Conservation (phyloP, 2,329 filamentous ascomycete genomes). For the Xylaria polymorpha region DNA sequence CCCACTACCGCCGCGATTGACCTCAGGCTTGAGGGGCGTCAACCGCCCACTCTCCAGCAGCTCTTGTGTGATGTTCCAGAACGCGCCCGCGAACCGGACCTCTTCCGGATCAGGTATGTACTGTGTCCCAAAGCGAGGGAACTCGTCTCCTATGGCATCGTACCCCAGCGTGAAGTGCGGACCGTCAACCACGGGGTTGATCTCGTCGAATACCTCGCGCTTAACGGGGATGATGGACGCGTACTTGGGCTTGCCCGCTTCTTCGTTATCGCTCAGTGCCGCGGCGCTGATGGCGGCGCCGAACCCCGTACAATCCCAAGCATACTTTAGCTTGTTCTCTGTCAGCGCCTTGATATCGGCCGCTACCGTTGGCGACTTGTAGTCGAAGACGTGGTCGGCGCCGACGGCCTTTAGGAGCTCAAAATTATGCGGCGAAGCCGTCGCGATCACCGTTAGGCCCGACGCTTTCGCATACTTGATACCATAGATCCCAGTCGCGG, state of each 20-base stretch:
- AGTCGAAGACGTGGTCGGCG: conserved; percentile 51
- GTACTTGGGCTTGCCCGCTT: conserved; percentile 28
- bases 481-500: conserved; percentile 65
- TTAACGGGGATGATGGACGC: conserved; percentile 31
- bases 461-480: conserved; percentile 59
- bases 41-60: conserved; percentile 54
- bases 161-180: conserved; percentile 54
- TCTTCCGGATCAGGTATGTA: conserved; percentile 44
- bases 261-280: conserved; percentile 33
- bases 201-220: conserved; percentile 26
- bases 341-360: conserved; percentile 43
- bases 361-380: conserved; percentile 42
- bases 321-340: conserved; percentile 41
- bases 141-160: conserved; percentile 55
- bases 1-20: conserved; percentile 48
- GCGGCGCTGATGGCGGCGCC: conserved; percentile 36
- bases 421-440: conserved; percentile 54
- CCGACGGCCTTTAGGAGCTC: conserved; percentile 51
- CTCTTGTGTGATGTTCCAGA: conserved; percentile 51
- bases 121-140: conserved; percentile 49
- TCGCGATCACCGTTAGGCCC: conserved; percentile 55
- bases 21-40: conserved; percentile 51
- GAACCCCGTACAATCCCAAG: conserved; percentile 53
- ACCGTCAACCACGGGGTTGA: conserved; percentile 52
- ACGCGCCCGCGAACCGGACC: conserved; percentile 45